Evolutionary conservation across 495 filamentous ascomycete genomes (phyloP).

Genomic region (Penicillium diatomitis): DNA sequence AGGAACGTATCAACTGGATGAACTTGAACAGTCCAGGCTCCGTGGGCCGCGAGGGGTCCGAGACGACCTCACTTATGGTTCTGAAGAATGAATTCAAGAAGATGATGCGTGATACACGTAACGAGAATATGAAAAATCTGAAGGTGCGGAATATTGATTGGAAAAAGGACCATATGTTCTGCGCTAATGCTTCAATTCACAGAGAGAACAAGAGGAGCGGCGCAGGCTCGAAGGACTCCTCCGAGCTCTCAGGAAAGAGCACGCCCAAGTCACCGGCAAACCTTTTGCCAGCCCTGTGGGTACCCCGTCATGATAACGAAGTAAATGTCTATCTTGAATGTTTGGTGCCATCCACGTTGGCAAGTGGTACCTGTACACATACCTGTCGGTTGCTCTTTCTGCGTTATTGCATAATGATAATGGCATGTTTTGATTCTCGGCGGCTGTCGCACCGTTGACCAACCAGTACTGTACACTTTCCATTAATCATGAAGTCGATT

Average conservation of each 20-base stretch:
- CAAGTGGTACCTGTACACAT: conserved; percentile 10
- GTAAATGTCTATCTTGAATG: conserved; percentile 6
- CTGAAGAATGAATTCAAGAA: conserved; percentile 79
- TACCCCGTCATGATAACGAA: conserved; percentile 36
- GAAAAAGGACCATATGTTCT: too few relatives aligned
- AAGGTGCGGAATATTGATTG: conserved; percentile 43
- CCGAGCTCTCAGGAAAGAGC: conserved; percentile 46
- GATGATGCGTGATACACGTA: conserved; percentile 78
- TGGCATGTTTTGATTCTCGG: too few relatives aligned
- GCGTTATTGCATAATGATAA: too few relatives aligned
- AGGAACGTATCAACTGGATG: conserved; percentile 64
- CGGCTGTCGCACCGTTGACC: too few relatives aligned
- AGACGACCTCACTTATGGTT: conserved; percentile 61
- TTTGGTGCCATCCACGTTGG: conserved; percentile 2
- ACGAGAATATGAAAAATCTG: conserved; percentile 58
- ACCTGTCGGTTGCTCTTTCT: too few relatives aligned
- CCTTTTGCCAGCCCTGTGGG: conserved; percentile 42
- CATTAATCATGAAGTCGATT: too few relatives aligned
- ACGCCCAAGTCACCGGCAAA: conserved; percentile 39
- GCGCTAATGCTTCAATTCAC: neutral
- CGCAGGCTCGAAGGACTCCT: conserved; percentile 54
- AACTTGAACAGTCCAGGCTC: conserved; percentile 49
- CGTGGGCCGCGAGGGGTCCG: conserved; percentile 38
- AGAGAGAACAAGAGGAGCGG: conserved; percentile 69
- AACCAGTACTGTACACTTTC: too few relatives aligned